Conservation (phyloP, 2,329 filamentous ascomycete genomes). For the Dactylellina parvicollis region DNA sequence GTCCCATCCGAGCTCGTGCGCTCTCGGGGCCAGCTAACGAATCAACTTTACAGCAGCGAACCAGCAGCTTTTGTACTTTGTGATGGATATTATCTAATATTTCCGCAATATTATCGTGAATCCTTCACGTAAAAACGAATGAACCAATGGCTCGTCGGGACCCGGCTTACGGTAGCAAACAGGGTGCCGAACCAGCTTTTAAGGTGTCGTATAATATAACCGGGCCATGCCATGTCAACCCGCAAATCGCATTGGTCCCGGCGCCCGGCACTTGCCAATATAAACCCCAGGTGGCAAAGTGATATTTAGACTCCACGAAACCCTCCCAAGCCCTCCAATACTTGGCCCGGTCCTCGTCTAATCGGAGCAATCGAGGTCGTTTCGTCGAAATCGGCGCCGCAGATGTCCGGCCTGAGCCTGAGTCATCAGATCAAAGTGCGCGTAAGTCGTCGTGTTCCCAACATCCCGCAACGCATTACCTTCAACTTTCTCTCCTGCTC, state of each 20-base stretch:
- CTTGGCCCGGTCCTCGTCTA: background rate
- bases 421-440: constrained; percentile 11
- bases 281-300: too few species aligned
- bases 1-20: background rate
- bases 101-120: constrained; percentile 10
- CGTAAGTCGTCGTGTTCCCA: constrained; percentile 17
- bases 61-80: background rate
- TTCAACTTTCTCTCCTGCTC: background rate
- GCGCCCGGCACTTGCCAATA: too few species aligned
- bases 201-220: too few species aligned
- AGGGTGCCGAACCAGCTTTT: background rate
- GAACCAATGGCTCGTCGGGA: constrained; percentile 4
- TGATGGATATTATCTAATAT: constrained; percentile 35
- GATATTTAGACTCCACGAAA: too few species aligned
- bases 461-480: constrained; percentile 30
- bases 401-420: constrained; percentile 46
- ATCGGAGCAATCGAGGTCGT: background rate
- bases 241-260: too few species aligned
- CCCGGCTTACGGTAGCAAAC: background rate
- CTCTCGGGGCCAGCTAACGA: constrained; percentile 16
- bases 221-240: too few species aligned
- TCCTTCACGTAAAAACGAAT: constrained; percentile 29
- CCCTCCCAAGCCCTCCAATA: background rate
- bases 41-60: background rate
- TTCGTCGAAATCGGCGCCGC: constrained; percentile 37